Evolutionary conservation across 2,329 filamentous ascomycete genomes (phyloP).

Genomic region (Colletotrichum lentis): DNA sequence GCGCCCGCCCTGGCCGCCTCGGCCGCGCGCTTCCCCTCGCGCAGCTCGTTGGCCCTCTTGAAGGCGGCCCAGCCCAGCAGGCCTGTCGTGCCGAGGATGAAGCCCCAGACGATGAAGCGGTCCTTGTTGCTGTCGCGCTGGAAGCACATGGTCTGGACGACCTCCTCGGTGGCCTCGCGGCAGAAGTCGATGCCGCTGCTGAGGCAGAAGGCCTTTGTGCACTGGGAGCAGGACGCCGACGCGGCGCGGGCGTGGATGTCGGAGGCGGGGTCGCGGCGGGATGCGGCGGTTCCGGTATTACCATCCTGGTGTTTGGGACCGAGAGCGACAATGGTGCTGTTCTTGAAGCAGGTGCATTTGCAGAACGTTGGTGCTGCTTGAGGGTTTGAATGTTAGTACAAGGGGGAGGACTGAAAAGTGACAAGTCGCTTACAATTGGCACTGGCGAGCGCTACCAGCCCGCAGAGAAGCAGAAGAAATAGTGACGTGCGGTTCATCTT

Average conservation of each 20-base stretch:
- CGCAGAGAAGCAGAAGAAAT: constrained; percentile 49
- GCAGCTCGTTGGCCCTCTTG: constrained; percentile 57
- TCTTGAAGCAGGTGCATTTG: constrained; percentile 76
- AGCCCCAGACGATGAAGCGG: constrained; percentile 71
- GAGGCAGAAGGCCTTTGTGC: constrained; percentile 72
- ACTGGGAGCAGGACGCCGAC: constrained; percentile 64
- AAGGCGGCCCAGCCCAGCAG: constrained; percentile 68
- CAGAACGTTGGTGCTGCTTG: constrained; percentile 70
- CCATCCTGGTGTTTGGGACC: constrained; percentile 52
- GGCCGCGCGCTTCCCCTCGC: constrained; percentile 42
- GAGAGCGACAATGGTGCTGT: constrained; percentile 72
- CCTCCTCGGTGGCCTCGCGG: constrained; percentile 67
- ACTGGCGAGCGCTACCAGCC: constrained; percentile 47
- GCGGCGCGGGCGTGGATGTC: constrained; percentile 45
- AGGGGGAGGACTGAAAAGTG: constrained; percentile 1
- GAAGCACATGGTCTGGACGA: constrained; percentile 70
- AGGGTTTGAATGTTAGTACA: constrained; percentile 39
- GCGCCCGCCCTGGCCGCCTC: constrained; percentile 18
- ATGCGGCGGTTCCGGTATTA: constrained; percentile 39
- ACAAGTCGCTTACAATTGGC: constrained; percentile 53
- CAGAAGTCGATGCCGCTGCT: constrained; percentile 68
- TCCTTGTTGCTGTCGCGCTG: constrained; percentile 74
- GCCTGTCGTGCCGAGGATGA: constrained; percentile 66
- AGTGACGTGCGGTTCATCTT: constrained; percentile 47
- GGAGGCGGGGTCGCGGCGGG: constrained; percentile 41